These are phyloP conservation scores for Mortierella sp. DNA, from an alignment of 371 early-diverging fungal genomes.

Conservation along the genomic window DNA sequence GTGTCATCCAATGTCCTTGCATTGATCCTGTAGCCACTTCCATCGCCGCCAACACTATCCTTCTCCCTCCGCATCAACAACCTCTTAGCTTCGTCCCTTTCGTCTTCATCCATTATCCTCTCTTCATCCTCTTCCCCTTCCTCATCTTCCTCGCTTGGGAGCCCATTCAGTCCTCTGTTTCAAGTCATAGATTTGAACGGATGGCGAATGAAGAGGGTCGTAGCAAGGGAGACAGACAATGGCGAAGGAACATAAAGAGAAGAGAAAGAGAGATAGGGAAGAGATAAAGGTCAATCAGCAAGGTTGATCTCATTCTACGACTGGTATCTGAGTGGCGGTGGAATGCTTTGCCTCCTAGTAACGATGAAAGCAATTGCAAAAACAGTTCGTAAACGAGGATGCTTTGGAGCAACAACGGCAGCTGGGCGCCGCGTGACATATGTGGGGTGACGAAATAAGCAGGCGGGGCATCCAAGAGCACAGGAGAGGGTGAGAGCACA, in stretches of 20 bases:
- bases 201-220: not conserved
- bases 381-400: constrained; percentile 6
- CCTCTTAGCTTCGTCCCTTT: constrained; percentile 1
- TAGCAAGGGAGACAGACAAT: not conserved
- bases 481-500: too few relatives aligned
- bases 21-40: not conserved
- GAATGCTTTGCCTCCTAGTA: constrained; percentile 44
- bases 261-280: not conserved
- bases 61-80: constrained; percentile 4
- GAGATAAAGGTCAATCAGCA: constrained; percentile 8
- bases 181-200: not conserved
- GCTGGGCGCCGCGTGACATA: too few relatives aligned
- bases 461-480: too few relatives aligned
- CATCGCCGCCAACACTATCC: not conserved
- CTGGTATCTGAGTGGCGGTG: constrained; percentile 40
- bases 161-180: constrained; percentile 15
- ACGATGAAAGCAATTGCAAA: not conserved
- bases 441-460: too few relatives aligned
- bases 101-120: not conserved
- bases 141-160: constrained; percentile 2
- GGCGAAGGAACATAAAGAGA: not conserved
- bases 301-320: constrained; percentile 6
- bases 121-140: constrained; percentile 4
- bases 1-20: not conserved
- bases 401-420: too few relatives aligned